phyloP scores from a whole-genome alignment of 495 filamentous ascomycete species.

The Daldinia caldariorum region DNA sequence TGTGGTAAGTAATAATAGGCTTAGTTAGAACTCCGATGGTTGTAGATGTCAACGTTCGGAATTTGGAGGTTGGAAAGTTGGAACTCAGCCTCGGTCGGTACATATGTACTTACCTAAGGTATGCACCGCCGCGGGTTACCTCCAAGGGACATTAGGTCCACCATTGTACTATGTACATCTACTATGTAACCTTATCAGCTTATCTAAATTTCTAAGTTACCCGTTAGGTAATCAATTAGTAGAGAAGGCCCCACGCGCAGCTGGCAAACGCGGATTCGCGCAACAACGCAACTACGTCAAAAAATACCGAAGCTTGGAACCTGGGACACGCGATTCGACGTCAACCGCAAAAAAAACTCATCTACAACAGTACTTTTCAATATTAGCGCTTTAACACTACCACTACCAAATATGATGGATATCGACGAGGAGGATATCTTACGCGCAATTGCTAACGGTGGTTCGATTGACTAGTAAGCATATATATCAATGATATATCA shows the following conservation, averaged over 20 bases:
- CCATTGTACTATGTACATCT: no score
- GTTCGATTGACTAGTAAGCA: constrained; percentile 73
- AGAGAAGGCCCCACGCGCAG: background rate
- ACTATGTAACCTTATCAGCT: no score
- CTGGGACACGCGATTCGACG: background rate
- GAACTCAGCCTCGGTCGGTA: background rate
- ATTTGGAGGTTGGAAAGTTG: background rate
- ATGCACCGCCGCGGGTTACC: constrained; percentile 6
- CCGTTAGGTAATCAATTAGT: background rate
- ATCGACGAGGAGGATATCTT: constrained; percentile 73
- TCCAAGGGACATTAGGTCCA: no score
- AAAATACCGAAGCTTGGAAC: constrained; percentile 15
- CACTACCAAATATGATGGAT: constrained; percentile 54
- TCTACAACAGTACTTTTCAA: background rate
- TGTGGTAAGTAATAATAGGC: no score
- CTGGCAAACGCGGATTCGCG: constrained; percentile 27
- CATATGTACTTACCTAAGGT: no score
- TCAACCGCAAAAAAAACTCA: background rate
- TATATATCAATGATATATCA: background rate
- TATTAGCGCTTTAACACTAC: constrained; percentile 11
- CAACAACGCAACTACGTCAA: constrained; percentile 30
- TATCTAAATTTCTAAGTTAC: no score
- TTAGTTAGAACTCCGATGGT: background rate
- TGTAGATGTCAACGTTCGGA: background rate
- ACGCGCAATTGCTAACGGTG: constrained; percentile 69